Conservation (phyloP, 495 filamentous ascomycete species). For the Aspergillus haitiensis region DNA sequence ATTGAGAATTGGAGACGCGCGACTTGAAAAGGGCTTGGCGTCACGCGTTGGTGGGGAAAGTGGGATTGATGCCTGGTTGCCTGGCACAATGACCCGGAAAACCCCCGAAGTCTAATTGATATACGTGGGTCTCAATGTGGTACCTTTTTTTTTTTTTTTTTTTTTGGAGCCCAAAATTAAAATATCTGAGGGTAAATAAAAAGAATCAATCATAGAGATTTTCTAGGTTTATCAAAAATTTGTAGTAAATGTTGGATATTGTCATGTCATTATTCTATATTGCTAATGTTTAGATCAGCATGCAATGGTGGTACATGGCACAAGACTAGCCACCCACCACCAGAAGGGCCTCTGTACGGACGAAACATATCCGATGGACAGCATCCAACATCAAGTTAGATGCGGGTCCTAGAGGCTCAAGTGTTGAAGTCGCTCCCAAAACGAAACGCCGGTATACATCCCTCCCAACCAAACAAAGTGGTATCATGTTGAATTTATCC, state of each 20-base stretch:
- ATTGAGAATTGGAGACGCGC: slow-evolving; percentile 12
- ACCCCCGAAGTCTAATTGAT: not conserved
- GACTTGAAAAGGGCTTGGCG: slow-evolving; percentile 26
- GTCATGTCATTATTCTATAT: slow-evolving; percentile 39
- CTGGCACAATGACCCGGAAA: not conserved
- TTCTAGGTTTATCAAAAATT: slow-evolving; percentile 13
- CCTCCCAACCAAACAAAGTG: slow-evolving; percentile 53
- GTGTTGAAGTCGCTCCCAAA: slow-evolving; percentile 50
- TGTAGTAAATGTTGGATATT: not conserved
- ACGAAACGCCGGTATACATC: slow-evolving; percentile 46
- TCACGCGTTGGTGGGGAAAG: slow-evolving; percentile 34
- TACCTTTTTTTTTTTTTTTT: not conserved
- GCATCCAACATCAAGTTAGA: slow-evolving; percentile 18
- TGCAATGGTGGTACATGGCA: slow-evolving; percentile 16
- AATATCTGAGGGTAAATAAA: slow-evolving; percentile 4
- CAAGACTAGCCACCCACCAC: slow-evolving; percentile 12
- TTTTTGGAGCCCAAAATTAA: not conserved
- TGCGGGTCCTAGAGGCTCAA: slow-evolving; percentile 19
- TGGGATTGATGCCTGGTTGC: slow-evolving; percentile 13
- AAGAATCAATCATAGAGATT: not conserved
- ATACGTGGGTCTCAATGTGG: not conserved
- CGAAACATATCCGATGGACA: slow-evolving; percentile 20
- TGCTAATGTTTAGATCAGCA: slow-evolving; percentile 53
- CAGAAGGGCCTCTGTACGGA: slow-evolving; percentile 9
- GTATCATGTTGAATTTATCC: slow-evolving; percentile 59